These are phyloP conservation scores for Vitellaria paradoxa DNA, from an alignment of 179 eudicot species.

Conservation along the genomic window DNA sequence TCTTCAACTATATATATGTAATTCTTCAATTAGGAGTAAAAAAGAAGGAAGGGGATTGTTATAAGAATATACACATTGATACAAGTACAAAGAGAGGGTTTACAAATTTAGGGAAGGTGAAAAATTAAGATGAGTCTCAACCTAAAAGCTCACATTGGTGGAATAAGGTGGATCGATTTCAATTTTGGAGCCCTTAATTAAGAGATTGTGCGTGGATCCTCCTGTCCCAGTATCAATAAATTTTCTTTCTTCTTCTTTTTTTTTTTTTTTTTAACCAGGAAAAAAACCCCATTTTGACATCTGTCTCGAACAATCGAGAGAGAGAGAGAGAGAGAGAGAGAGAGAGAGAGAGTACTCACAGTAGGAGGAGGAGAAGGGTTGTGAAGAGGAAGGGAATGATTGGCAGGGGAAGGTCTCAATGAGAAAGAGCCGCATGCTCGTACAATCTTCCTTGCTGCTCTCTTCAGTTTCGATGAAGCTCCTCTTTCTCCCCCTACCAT, in stretches of 20 bases:
- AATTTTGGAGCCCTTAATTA: background rate
- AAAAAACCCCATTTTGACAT: no score
- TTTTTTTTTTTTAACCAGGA: no score
- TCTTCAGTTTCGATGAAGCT: slow-evolving; percentile 12
- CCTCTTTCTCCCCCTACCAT: slow-evolving; percentile 4
- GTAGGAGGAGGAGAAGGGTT: background rate
- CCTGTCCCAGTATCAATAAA: background rate
- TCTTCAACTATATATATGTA: background rate
- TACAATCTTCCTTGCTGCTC: slow-evolving; percentile 20
- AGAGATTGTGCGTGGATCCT: background rate
- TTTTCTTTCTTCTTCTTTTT: no score
- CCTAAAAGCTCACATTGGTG: background rate
- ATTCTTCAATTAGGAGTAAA: background rate
- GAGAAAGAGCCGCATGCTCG: slow-evolving; percentile 21
- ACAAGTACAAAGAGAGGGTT: no score
- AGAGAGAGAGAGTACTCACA: slow-evolving; percentile 12
- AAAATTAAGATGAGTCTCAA: no score
- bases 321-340: slow-evolving; percentile 17
- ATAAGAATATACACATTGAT: background rate
- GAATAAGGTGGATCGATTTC: background rate
- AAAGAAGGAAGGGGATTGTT: background rate
- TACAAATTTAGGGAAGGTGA: background rate
- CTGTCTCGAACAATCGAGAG: background rate
- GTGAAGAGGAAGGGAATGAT: background rate
- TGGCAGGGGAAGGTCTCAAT: background rate